phyloP scores from a whole-genome alignment of 2,329 filamentous ascomycete species.

The Xylaria arbuscula region DNA sequence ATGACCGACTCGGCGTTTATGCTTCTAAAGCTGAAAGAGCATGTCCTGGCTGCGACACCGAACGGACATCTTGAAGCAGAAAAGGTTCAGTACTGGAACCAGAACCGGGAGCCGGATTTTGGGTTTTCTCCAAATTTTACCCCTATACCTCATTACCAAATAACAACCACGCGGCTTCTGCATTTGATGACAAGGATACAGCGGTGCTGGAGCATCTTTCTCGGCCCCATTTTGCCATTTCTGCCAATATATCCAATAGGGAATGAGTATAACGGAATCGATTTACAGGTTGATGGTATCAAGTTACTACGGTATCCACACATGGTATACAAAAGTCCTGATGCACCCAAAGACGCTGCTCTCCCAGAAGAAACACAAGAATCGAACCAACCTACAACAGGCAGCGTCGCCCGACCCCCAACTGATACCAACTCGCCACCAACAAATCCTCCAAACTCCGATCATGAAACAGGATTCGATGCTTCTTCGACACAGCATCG shows the following conservation, averaged over 20 bases:
- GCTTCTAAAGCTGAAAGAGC: neutral
- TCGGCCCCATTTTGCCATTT: neutral
- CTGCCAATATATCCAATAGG: neutral
- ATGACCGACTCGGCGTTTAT: neutral
- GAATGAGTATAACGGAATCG: neutral
- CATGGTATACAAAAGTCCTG: neutral
- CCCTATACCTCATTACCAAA: neutral
- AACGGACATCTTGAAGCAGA: neutral
- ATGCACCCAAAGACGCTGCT: neutral
- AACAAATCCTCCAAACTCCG: no score
- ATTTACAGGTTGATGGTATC: neutral
- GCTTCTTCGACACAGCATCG: no score
- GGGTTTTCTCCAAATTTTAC: neutral
- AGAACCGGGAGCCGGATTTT: neutral
- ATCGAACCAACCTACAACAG: neutral
- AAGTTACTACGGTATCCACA: neutral
- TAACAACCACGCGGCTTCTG: neutral
- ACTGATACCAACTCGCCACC: neutral
- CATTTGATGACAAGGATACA: neutral
- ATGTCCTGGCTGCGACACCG: neutral
- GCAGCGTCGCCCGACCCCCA: no score
- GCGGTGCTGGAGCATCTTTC: neutral
- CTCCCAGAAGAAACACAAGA: neutral
- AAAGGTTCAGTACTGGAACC: neutral
- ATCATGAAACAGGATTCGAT: no score